Evolutionary conservation across 495 filamentous ascomycete genomes (phyloP).

Genomic region (Letharia columbiana): DNA sequence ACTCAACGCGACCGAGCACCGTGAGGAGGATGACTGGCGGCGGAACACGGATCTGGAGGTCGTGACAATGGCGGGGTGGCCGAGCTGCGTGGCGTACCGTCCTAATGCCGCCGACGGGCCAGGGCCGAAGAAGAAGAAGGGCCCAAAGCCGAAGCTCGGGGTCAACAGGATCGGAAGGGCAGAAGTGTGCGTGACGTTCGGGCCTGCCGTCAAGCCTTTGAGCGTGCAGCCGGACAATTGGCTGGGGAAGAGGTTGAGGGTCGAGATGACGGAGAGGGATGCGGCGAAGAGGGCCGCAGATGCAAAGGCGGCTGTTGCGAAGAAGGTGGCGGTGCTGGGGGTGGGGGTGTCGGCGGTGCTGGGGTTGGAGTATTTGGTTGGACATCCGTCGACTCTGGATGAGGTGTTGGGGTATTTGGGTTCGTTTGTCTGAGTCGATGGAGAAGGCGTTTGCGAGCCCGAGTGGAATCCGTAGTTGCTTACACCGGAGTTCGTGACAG

Average conservation of each 20-base stretch:
- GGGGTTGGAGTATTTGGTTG: background rate
- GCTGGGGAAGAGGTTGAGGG: background rate
- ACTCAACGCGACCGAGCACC: background rate
- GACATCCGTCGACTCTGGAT: background rate
- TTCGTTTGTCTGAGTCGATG: background rate
- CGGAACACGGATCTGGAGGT: background rate
- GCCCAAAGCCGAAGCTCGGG: background rate
- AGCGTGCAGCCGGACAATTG: background rate
- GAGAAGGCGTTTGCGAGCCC: background rate
- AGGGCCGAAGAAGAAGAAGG: background rate
- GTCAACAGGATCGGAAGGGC: background rate
- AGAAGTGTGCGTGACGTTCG: conserved; percentile 2
- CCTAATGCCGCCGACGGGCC: background rate
- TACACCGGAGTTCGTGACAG: background rate
- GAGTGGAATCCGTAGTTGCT: background rate
- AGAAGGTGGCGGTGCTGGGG: background rate
- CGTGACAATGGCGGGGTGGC: conserved; percentile 14
- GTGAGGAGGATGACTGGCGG: background rate
- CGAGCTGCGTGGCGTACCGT: conserved; percentile 1
- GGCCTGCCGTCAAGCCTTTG: background rate
- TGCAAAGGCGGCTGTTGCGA: background rate
- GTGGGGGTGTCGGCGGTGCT: background rate
- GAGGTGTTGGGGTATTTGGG: background rate
- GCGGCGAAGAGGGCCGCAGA: background rate
- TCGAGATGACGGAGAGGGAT: conserved; percentile 5